phyloP scores from a whole-genome alignment of 2,329 filamentous ascomycete species.

The Neofusicoccum laricinum region DNA sequence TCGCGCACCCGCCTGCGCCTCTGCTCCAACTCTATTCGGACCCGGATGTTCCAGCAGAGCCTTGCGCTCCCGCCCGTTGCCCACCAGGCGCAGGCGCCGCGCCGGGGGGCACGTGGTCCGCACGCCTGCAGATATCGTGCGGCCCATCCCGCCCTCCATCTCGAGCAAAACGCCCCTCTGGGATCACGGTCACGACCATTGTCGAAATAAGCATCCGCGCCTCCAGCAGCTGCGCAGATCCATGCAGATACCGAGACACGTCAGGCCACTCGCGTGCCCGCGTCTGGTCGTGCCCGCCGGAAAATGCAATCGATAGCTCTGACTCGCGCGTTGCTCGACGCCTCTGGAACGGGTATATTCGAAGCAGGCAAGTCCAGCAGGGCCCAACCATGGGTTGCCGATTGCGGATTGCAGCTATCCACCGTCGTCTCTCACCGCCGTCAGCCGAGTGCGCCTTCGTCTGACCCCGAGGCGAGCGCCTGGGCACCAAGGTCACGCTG shows the following conservation, averaged over 20 bases:
- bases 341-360: neutral
- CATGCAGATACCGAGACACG: neutral
- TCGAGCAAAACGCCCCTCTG: neutral
- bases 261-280: neutral
- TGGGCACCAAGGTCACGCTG: neutral
- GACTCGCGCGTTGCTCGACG: neutral
- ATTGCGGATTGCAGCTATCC: neutral
- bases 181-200: neutral
- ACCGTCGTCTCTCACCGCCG: neutral
- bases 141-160: neutral
- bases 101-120: neutral
- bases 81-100: neutral
- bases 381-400: neutral
- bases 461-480: no score
- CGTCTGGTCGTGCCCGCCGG: neutral
- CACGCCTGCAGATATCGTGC: neutral
- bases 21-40: neutral
- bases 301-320: neutral
- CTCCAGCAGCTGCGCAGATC: neutral
- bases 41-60: neutral
- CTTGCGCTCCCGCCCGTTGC: neutral
- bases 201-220: conserved; percentile 2
- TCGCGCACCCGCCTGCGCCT: neutral
- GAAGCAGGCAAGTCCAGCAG: neutral
- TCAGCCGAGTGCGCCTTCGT: no score